phyloP scores from a whole-genome alignment of 2,329 filamentous ascomycete species.

The Fusarium sulawesiense region DNA sequence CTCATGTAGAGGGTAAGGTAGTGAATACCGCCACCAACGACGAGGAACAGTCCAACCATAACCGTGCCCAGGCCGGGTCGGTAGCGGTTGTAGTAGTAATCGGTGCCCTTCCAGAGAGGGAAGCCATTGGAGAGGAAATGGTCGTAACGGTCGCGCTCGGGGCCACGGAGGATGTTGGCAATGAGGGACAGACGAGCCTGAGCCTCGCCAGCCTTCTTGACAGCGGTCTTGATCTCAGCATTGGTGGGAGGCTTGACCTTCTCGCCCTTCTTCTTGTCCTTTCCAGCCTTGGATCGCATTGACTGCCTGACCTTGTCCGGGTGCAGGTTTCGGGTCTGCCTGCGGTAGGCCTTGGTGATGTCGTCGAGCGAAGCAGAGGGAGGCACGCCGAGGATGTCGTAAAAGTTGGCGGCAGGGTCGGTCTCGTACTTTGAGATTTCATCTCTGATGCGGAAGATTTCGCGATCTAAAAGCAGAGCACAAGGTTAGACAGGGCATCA shows the following conservation, averaged over 20 bases:
- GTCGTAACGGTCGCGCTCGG: constrained; percentile 88
- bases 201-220: constrained; percentile 84
- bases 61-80: constrained; percentile 90
- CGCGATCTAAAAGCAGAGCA: constrained; percentile 75
- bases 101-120: constrained; percentile 94
- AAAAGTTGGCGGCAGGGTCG: constrained; percentile 86
- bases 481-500: constrained; percentile 15
- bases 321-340: constrained; percentile 84
- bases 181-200: constrained; percentile 88
- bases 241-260: constrained; percentile 78
- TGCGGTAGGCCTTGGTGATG: constrained; percentile 93
- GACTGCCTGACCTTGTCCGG: constrained; percentile 95
- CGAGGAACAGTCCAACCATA: constrained; percentile 81
- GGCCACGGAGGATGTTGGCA: constrained; percentile 84
- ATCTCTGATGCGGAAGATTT: constrained; percentile 96
- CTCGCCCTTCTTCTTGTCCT: constrained; percentile 66
- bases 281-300: constrained; percentile 76
- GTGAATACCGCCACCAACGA: constrained; percentile 86
- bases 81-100: constrained; percentile 97
- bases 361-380: constrained; percentile 83
- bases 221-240: constrained; percentile 78
- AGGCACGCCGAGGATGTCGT: constrained; percentile 87
- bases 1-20: constrained; percentile 86
- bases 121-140: constrained; percentile 95
- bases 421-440: constrained; percentile 83